These are phyloP conservation scores for Coemansia sp. DNA, from an alignment of 192 early-diverging fungal genomes.

Conservation along the genomic window DNA sequence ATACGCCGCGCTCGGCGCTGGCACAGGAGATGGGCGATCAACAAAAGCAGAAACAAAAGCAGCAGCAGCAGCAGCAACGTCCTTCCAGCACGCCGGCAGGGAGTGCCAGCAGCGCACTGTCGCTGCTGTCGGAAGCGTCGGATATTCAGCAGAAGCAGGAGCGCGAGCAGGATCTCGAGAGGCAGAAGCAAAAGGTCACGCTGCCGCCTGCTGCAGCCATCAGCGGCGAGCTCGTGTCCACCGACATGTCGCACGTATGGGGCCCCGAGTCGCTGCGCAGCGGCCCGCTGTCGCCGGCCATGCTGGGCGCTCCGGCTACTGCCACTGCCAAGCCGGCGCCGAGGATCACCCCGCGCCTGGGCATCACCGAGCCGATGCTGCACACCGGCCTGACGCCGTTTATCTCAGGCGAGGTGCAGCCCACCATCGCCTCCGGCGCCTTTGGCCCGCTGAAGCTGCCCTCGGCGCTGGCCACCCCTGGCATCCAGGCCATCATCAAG, in stretches of 20 bases:
- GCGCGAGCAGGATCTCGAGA: not conserved
- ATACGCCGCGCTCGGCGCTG: too few relatives aligned
- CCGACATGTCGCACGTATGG: constrained; percentile 47
- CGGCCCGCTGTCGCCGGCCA: constrained; percentile 73
- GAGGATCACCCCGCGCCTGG: constrained; percentile 14
- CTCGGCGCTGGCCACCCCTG: constrained; percentile 17
- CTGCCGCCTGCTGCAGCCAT: constrained; percentile 72
- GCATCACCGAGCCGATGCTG: constrained; percentile 25
- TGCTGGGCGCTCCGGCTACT: constrained; percentile 61
- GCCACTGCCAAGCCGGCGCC: constrained; percentile 12
- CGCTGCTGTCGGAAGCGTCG: too few relatives aligned
- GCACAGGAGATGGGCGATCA: too few relatives aligned
- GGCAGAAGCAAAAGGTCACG: constrained; percentile 30
- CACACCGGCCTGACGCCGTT: constrained; percentile 47
- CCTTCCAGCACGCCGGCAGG: not conserved
- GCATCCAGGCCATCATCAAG: constrained; percentile 27
- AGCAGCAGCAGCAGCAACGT: not conserved
- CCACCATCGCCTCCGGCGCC: constrained; percentile 4
- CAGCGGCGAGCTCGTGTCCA: constrained; percentile 50
- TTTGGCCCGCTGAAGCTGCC: constrained; percentile 10
- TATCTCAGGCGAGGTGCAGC: constrained; percentile 20
- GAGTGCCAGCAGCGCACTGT: too few relatives aligned
- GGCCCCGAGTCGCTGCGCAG: constrained; percentile 61
- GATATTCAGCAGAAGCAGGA: too few relatives aligned
- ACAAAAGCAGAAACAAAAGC: too few relatives aligned